A percentile compares a stretch with the other conserved stretches of the same genome.
Conservation (phyloP, 2,329 filamentous ascomycete genomes). For the Alternaria gansuensis region DNA sequence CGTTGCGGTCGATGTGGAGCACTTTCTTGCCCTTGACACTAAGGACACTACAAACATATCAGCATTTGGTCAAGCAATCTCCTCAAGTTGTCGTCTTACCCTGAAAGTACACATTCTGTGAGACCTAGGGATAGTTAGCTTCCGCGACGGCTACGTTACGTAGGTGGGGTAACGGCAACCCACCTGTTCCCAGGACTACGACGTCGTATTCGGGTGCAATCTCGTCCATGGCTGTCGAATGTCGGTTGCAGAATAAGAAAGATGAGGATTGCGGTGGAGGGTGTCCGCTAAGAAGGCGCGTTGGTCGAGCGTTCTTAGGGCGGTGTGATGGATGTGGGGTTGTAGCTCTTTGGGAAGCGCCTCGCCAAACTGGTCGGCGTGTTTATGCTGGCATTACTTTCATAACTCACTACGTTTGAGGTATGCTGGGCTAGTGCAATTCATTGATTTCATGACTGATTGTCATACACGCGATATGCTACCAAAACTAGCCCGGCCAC, state of each 20-base stretch:
- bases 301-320: constrained; percentile 28
- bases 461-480: constrained; percentile 16
- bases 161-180: constrained; percentile 56
- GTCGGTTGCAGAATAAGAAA: constrained; percentile 25
- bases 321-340: constrained; percentile 42
- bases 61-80: constrained; percentile 16
- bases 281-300: constrained; percentile 32
- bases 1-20: constrained; percentile 97
- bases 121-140: constrained; percentile 69
- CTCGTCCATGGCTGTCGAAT: constrained; percentile 79
- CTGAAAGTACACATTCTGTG: constrained; percentile 98
- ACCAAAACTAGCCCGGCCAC: constrained; percentile 3
- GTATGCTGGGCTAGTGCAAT: constrained; percentile 20
- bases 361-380: constrained; percentile 31
- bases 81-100: constrained; percentile 64
- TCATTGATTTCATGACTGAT: constrained; percentile 16
- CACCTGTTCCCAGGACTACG: constrained; percentile 97
- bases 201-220: constrained; percentile 99
- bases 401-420: constrained; percentile 20
- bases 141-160: constrained; percentile 18
- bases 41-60: constrained; percentile 71
- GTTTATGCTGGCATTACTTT: constrained; percentile 24
- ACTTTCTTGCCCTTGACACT: constrained; percentile 99
- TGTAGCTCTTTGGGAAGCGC: constrained; percentile 42
- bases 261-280: constrained; percentile 35